These are phyloP conservation scores for Geotrichum aggregatum DNA, from an alignment of 1,139 yeast species.

Conservation along the genomic window DNA sequence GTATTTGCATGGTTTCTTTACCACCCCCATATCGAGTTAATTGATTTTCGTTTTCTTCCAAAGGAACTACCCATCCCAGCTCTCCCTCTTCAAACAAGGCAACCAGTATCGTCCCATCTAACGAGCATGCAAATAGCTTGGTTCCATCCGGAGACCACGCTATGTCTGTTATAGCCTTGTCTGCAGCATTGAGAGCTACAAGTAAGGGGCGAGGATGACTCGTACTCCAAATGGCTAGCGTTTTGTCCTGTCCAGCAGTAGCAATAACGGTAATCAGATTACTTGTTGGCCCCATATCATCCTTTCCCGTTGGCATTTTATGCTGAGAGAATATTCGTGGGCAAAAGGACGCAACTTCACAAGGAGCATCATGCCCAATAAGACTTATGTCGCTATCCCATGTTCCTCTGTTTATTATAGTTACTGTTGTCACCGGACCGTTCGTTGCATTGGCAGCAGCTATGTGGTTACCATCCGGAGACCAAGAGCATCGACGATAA, in stretches of 20 bases:
- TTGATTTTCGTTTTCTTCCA: conserved; percentile 62
- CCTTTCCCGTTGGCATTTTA: not conserved
- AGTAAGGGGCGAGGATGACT: conserved; percentile 67
- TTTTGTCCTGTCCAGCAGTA: conserved; percentile 79
- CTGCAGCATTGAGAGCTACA: conserved; percentile 61
- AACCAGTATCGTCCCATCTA: conserved; percentile 79
- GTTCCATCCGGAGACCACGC: conserved; percentile 82
- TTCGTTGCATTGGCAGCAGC: conserved; percentile 97
- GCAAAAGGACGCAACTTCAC: conserved; percentile 87
- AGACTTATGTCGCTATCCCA: conserved; percentile 89
- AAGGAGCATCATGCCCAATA: conserved; percentile 95
- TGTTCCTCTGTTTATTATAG: conserved; percentile 80
- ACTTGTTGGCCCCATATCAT: conserved; percentile 3
- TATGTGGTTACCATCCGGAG: conserved; percentile 94
- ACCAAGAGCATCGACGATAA: conserved; percentile 91
- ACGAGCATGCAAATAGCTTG: conserved; percentile 65
- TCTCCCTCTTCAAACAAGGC: conserved; percentile 68
- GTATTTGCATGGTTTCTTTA: conserved; percentile 48
- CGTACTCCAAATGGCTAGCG: conserved; percentile 85
- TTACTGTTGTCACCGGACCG: conserved; percentile 91
- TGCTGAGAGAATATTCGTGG: conserved; percentile 57
- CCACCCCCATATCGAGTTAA: conserved; percentile 85
- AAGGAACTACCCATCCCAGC: conserved; percentile 65
- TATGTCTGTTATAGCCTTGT: conserved; percentile 64
- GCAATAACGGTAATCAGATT: conserved; percentile 62